Evolutionary conservation across 2,329 filamentous ascomycete species (phyloP).

Genomic region (Ophiobolus disseminans): DNA sequence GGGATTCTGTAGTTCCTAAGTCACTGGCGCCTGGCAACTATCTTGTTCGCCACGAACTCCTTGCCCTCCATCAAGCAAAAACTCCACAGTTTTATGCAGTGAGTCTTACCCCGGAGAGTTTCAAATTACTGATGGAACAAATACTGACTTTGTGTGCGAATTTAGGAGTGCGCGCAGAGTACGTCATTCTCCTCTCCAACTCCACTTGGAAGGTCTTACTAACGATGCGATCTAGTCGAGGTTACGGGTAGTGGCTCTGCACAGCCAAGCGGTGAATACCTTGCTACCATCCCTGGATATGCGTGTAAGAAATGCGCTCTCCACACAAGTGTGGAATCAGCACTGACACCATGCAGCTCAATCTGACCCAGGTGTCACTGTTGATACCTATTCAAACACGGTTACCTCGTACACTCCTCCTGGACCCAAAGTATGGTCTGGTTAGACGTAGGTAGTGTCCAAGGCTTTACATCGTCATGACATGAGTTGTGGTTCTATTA

Average conservation of each 20-base stretch:
- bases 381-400: conserved; percentile 58
- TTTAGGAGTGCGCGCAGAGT: conserved; percentile 59
- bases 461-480: no score
- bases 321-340: no score
- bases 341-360: no score
- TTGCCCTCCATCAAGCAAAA: conserved; percentile 64
- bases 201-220: no score
- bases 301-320: no score
- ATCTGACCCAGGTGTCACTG: conserved; percentile 59
- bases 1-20: conserved; percentile 61
- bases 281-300: conserved; percentile 56
- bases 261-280: conserved; percentile 50
- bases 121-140: neutral
- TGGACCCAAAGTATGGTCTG: conserved; percentile 59
- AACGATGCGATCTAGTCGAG: no score
- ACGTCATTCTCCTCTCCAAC: no score
- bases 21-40: conserved; percentile 48
- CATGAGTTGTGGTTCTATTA: no score
- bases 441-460: conserved; percentile 32
- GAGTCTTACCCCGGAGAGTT: neutral
- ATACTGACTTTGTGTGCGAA: neutral
- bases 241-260: conserved; percentile 60
- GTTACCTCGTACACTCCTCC: conserved; percentile 57
- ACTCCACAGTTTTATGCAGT: conserved; percentile 59
- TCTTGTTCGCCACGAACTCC: conserved; percentile 60